Base-by-base conservation (phyloP, 371 early-diverging fungal species). In the Hamiltosporidium tvaerminnensis region DNA sequence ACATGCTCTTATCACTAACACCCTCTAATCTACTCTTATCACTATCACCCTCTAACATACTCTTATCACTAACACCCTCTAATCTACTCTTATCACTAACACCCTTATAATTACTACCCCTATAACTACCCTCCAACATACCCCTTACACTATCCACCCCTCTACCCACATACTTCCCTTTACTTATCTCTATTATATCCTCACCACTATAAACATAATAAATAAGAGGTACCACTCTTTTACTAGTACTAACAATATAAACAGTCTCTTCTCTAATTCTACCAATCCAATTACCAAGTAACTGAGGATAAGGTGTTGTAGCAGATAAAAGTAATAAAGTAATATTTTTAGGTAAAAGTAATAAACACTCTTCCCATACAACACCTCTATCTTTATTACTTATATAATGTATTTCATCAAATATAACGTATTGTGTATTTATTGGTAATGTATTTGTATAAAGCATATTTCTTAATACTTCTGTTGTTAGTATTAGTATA, bases 391-490 rank as follows among this genome's bases (percentile, higher is more conserved):
- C 81, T 60, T 73, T 69, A 64, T 81, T 80, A 70, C 92, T 81
- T 96, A 99, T 93, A 74, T 99, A 99, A 78, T 96, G 99, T 59
- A 99, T 87, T 82, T 99, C 97, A 76, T 99, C 99, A 81, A 90
- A 99, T 34, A 99, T 84, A 36, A 99, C 91, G 93, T 94, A 96
- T 7, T 91, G 87, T 2, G 96, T 90, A 80, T 99, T 96, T 64
- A 96, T 85, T 82, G 94, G 88, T 49, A 96, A 82, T 70, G 95
- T 96, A 34, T 88, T 88, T 44, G 91, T 85, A 76, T 96, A 99
- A 35, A 99, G 83, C 97, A 98, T 96, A 64, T 88, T 87, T 57
- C 97, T 78, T 59, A 96, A 78, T 85, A 98, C 96, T 81, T 96
- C 99, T 0, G 99, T 99, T 0, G 99, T 99, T 97, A 99, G 96